These are phyloP conservation scores for Tetradesmus obliquus DNA, from an alignment of 139 green algal species.

Conservation along the genomic window DNA sequence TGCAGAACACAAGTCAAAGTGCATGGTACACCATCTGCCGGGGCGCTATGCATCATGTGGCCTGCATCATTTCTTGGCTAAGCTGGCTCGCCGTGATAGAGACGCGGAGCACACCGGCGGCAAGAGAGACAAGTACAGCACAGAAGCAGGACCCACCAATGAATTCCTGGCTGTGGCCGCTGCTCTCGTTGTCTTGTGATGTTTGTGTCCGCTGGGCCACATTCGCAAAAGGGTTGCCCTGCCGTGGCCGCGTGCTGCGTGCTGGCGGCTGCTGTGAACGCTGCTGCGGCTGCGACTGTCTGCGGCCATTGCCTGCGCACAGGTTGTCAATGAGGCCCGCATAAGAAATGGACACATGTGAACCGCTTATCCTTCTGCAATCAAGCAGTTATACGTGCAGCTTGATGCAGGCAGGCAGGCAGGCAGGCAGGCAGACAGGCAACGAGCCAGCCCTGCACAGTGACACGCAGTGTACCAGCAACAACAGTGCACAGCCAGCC, in stretches of 20 bases:
- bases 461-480: background rate
- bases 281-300: background rate
- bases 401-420: background rate
- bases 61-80: too few species aligned
- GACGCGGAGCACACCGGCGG: too few species aligned
- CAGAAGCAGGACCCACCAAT: too few species aligned
- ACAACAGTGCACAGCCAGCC: background rate
- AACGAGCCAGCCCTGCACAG: background rate
- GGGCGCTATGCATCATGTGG: too few species aligned
- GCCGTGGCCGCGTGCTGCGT: background rate
- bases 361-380: too few species aligned
- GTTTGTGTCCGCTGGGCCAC: background rate
- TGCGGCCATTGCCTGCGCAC: background rate
- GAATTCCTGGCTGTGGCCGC: background rate
- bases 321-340: background rate
- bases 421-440: background rate
- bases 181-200: background rate
- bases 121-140: too few species aligned
- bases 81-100: too few species aligned
- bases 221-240: background rate
- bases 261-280: background rate
- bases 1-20: too few species aligned
- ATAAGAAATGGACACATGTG: too few species aligned
- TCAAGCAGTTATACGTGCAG: too few species aligned
- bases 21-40: too few species aligned